These are phyloP conservation scores for Herpotrichia juniperi DNA, from an alignment of 2,329 filamentous ascomycete species.

Conservation along the genomic window DNA sequence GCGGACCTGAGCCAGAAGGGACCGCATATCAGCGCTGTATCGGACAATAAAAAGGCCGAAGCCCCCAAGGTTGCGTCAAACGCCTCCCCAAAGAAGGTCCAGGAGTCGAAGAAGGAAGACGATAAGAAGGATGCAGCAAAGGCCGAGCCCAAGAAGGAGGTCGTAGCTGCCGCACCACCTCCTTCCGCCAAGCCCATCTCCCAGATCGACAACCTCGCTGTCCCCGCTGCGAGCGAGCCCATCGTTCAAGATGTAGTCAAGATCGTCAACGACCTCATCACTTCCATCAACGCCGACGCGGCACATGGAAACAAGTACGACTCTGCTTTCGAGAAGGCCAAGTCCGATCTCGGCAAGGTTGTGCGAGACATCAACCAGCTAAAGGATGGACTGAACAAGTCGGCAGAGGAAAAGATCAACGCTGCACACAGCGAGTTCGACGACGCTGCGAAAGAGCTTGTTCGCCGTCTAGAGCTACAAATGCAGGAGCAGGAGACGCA, in stretches of 20 bases:
- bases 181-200: slow-evolving; percentile 44
- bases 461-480: slow-evolving; percentile 82
- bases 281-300: slow-evolving; percentile 87
- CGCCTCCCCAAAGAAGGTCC: slow-evolving; percentile 26
- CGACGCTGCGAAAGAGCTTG: slow-evolving; percentile 82
- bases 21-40: slow-evolving; percentile 67
- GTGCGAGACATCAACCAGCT: slow-evolving; percentile 78
- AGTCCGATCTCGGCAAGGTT: slow-evolving; percentile 78
- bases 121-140: slow-evolving; percentile 20
- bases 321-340: slow-evolving; percentile 81
- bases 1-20: slow-evolving; percentile 50
- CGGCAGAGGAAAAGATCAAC: slow-evolving; percentile 76
- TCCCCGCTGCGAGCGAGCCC: slow-evolving; percentile 79
- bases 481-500: slow-evolving; percentile 80
- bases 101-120: slow-evolving; percentile 38
- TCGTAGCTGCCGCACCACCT: slow-evolving; percentile 19
- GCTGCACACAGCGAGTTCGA: slow-evolving; percentile 80
- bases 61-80: slow-evolving; percentile 35
- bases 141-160: slow-evolving; percentile 30
- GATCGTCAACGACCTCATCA: slow-evolving; percentile 95
- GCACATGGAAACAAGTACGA: slow-evolving; percentile 75
- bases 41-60: slow-evolving; percentile 53
- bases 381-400: slow-evolving; percentile 70
- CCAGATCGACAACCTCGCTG: slow-evolving; percentile 77
- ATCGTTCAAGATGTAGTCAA: slow-evolving; percentile 92